These are phyloP conservation scores for Peribolospora baueri DNA, from an alignment of 768 basidiomycete species.

Conservation along the genomic window DNA sequence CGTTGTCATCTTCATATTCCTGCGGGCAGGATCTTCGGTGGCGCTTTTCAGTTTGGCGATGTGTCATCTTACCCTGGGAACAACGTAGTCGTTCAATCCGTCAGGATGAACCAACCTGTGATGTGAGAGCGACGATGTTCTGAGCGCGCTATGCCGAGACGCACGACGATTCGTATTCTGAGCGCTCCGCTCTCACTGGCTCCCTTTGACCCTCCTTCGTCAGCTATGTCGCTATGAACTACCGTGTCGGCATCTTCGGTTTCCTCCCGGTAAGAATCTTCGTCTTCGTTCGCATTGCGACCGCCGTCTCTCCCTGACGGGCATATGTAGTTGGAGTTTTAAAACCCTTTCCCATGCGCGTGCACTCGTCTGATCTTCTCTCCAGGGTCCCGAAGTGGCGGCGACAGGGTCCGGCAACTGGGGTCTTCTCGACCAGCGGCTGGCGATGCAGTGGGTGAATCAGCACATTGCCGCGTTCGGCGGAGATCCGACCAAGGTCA, in stretches of 20 bases:
- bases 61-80: background rate
- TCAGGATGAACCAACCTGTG: constrained; percentile 19
- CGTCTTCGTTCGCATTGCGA: constrained; percentile 13
- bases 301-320: constrained; percentile 6
- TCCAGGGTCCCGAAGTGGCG: constrained; percentile 27
- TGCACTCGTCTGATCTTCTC: constrained; percentile 26
- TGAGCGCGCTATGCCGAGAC: no score
- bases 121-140: constrained; percentile 7
- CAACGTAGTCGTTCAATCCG: background rate
- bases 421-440: constrained; percentile 36
- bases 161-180: no score
- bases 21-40: background rate
- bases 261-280: constrained; percentile 15
- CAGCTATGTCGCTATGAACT: constrained; percentile 36
- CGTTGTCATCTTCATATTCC: background rate
- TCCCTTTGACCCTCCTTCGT: constrained; percentile 12
- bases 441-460: constrained; percentile 36
- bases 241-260: constrained; percentile 34
- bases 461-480: constrained; percentile 43
- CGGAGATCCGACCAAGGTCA: constrained; percentile 34
- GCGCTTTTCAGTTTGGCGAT: background rate
- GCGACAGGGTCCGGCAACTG: constrained; percentile 23
- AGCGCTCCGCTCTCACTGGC: no score
- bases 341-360: background rate
- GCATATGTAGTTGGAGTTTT: background rate